Base-by-base conservation (phyloP, 441 rosid genomes). In the Populus hybrid region DNA sequence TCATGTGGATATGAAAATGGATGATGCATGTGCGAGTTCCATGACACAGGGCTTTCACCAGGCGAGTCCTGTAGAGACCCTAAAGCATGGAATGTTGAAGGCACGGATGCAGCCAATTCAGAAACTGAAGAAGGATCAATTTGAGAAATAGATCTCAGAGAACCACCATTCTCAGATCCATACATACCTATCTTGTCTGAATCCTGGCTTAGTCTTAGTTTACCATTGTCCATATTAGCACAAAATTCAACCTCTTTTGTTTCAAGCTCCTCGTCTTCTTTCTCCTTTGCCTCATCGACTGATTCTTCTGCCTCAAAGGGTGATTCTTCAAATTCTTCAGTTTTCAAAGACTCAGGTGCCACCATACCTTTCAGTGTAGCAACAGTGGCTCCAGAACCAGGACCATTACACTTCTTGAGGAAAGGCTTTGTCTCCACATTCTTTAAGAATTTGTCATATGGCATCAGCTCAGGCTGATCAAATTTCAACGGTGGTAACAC, bases 1-100 rank as follows among this genome's bases (percentile, higher is more conserved):
- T 91, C 98, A 30, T 89, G 88, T 30, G 85, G 88, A 67, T 89
- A 92, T 66, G 95, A 88, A 83, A 92, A 93, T 69, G 87, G 91
- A 82, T 91, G 88, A 69, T 84, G 90, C 83, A 84, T 78, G 64
- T 79, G 89, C 11, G 92, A 89, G 82, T 90, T 92, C 97, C 97
- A 92, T 21, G 95, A 87, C 42, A 90, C 74, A 9, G 93, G 94
- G 69, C 93, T 91, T 82, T 89, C 94, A 8, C 91, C 89, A 2
- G 92, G 92, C 11, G 98, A 91, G 72, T 88, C 95, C 82, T 89
- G 91, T 82, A 89, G 66, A 70, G 90, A 84, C 79, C 88, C 90
- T 36, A 84, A 78, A 61, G 84, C 77, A 73, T 86, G 90, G 84
- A 89, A 87, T 76, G 87, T 79, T 63, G 94, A 84, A 76, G 89